These are phyloP conservation scores for Mycena olivaceomarginata DNA, from an alignment of 768 basidiomycete genomes.

Conservation along the genomic window DNA sequence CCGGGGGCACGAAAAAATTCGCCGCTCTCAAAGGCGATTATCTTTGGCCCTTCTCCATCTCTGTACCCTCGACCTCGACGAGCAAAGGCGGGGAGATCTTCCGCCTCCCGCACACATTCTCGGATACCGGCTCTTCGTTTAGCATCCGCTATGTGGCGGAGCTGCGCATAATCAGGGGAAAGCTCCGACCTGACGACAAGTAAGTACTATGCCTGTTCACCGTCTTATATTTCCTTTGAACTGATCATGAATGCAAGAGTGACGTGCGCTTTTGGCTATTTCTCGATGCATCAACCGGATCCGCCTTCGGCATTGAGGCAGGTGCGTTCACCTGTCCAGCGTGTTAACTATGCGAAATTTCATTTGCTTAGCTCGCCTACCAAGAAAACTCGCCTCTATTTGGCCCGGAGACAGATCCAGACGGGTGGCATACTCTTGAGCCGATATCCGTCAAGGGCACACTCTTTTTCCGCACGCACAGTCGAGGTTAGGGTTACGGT, in stretches of 20 bases:
- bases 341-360: not conserved
- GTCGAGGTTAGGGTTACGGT: conserved; percentile 29
- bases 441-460: conserved; percentile 25
- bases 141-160: conserved; percentile 28
- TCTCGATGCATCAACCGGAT: conserved; percentile 37
- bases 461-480: conserved; percentile 29
- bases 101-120: conserved; percentile 31
- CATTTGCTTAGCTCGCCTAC: conserved; percentile 9
- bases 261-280: conserved; percentile 22
- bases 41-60: conserved; percentile 29
- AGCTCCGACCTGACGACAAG: conserved; percentile 38
- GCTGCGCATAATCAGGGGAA: conserved; percentile 35
- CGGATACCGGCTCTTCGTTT: conserved; percentile 3
- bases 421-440: conserved; percentile 30
- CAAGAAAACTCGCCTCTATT: too few species aligned
- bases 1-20: not conserved
- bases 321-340: not conserved
- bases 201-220: conserved; percentile 14
- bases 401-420: conserved; percentile 34
- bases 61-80: not conserved
- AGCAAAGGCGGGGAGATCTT: conserved; percentile 25
- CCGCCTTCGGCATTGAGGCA: conserved; percentile 21
- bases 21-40: conserved; percentile 32
- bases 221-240: not conserved
- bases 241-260: not conserved